Evolutionary conservation across 768 basidiomycete species (phyloP), one percentile per base, ranked within the genome.

Genomic region (Boletus rex-veris): DNA sequence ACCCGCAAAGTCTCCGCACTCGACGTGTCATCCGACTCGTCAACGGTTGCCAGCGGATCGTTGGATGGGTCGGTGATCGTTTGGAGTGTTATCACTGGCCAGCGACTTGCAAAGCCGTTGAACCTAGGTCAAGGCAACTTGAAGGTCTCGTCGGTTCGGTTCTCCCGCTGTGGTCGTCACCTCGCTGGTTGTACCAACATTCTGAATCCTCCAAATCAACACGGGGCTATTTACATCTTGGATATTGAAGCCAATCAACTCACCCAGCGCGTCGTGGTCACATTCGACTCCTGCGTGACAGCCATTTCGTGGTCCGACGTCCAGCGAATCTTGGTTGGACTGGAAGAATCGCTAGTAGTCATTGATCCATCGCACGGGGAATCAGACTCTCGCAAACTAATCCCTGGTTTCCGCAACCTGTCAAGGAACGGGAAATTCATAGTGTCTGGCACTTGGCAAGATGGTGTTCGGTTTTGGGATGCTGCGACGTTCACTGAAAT

Each of bases 391-490:
- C 19, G 19, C 19, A 19, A 19, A 3, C 19, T 3, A 19, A 19
- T 19, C 19, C 19, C 19, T 19, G 19, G 19, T 19, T 19, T 19
- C 19, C 19, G 19, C 19, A 19, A 1, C 19, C 19, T 19, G 19
- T 19, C 19, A 19, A 19, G 19, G 19, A 19, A 19, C 3, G 19
- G 19, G 19, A 57, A 48, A n/a, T 57, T 57, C 18, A 18, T 57
- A 0, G 55, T 56, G 10, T 48, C 47, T n/a, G 33, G 42, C 8
- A 30, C 28, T 28, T 21, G 9, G 37, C 30, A 45, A 6, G 36
- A 28, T 18, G 53, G 46, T 2, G 31, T 49, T 31, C 47, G 42
- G 24, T 57, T 57, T 40, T 39, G 42, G 54, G 55, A 57, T 30
- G 44, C 53, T 36, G 36, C 30, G 6, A 48, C 46, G 5, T 56